A percentile compares a stretch with the other conserved stretches of the same genome.
These are phyloP conservation scores for Nakaseomyces glabratus DNA, from an alignment of 1,139 yeast species.

Conservation along the genomic window DNA sequence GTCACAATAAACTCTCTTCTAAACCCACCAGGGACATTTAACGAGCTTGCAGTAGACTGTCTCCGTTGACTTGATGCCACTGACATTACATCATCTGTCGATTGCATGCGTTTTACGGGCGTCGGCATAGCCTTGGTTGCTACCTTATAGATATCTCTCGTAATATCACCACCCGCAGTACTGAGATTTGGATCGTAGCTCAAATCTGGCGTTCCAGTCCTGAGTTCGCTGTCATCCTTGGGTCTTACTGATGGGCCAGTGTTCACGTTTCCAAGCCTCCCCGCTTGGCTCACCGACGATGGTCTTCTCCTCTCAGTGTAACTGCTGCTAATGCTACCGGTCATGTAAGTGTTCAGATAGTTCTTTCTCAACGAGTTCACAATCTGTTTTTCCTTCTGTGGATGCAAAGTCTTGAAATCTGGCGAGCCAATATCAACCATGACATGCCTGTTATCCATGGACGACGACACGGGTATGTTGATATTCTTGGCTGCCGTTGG, in stretches of 20 bases:
- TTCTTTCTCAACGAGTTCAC: slow-evolving; percentile 24
- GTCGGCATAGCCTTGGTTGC: slow-evolving; percentile 11
- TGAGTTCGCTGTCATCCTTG: slow-evolving; percentile 1
- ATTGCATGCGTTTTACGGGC: slow-evolving; percentile 21
- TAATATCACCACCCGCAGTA: slow-evolving; percentile 62
- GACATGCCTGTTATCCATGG: too few species aligned
- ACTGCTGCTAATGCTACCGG: slow-evolving; percentile 5
- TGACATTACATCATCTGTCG: slow-evolving; percentile 26
- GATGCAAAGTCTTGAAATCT: slow-evolving; percentile 24
- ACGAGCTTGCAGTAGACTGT: slow-evolving; percentile 54
- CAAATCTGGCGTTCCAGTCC: slow-evolving; percentile 5
- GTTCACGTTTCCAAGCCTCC: too few species aligned
- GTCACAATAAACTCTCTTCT: slow-evolving; percentile 54
- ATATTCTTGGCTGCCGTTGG: too few species aligned
- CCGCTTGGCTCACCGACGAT: too few species aligned
- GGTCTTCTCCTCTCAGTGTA: slow-evolving; percentile 1
- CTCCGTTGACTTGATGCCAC: slow-evolving; percentile 34
- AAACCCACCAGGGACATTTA: slow-evolving; percentile 75
- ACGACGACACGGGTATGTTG: too few species aligned
- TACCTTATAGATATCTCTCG: slow-evolving; percentile 46
- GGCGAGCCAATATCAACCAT: slow-evolving; percentile 30
- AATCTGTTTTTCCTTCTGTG: slow-evolving; percentile 22
- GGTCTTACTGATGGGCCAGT: slow-evolving; percentile 5
- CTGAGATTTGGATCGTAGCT: slow-evolving; percentile 9
- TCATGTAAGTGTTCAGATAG: slow-evolving; percentile 16